phyloP scores from a whole-genome alignment of 805 yeast species.

The Zygosaccharomyces bailii region DNA sequence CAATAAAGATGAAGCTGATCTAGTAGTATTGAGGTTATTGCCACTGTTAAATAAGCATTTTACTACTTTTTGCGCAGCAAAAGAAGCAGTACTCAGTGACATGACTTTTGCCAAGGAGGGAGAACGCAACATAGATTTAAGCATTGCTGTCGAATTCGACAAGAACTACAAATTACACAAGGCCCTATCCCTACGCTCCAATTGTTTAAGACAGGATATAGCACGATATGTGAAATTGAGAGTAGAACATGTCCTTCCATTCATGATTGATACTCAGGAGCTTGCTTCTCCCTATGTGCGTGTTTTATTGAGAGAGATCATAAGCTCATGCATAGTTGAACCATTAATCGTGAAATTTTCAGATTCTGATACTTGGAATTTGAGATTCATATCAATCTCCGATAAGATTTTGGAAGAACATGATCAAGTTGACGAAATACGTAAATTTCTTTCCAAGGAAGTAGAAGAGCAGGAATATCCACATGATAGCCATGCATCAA shows the following conservation, averaged over 20 bases:
- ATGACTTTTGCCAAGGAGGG: constrained; percentile 33
- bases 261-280: constrained; percentile 45
- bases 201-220: constrained; percentile 40
- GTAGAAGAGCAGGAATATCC: constrained; percentile 31
- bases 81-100: constrained; percentile 31
- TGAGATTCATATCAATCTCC: constrained; percentile 53
- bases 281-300: constrained; percentile 45
- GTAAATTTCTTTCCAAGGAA: constrained; percentile 69
- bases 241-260: constrained; percentile 43
- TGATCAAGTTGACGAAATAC: constrained; percentile 65
- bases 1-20: constrained; percentile 49
- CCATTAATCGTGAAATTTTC: constrained; percentile 52
- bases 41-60: constrained; percentile 71
- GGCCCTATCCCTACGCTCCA: constrained; percentile 42
- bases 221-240: constrained; percentile 48
- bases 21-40: constrained; percentile 54
- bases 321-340: constrained; percentile 53
- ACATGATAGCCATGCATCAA: constrained; percentile 10
- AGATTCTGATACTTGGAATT: constrained; percentile 78
- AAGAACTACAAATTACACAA: constrained; percentile 50
- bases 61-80: constrained; percentile 45
- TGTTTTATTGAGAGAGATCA: constrained; percentile 57
- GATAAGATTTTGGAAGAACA: constrained; percentile 68
- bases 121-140: constrained; percentile 37
- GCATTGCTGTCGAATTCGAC: constrained; percentile 41